Conservation (phyloP, 306 rosid species). For the Glycyrrhiza uralensis region DNA sequence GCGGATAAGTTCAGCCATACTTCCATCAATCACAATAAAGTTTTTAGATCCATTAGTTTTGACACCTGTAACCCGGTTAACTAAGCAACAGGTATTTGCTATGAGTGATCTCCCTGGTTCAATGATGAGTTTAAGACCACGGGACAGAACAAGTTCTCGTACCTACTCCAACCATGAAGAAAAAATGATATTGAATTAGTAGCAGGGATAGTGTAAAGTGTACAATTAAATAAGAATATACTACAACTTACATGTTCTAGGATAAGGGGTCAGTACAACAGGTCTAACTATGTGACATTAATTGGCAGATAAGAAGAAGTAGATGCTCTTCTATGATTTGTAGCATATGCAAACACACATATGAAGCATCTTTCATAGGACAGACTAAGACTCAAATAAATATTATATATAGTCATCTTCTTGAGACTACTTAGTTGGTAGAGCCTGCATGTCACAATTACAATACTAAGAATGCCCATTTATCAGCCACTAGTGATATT, state of each 20-base stretch:
- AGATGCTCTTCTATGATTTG: not conserved
- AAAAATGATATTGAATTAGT: not conserved
- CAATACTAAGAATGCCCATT: not conserved
- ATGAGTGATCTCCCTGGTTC: constrained; percentile 98
- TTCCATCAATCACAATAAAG: constrained; percentile 89
- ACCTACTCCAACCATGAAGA: constrained; percentile 50
- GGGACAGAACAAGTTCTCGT: constrained; percentile 73
- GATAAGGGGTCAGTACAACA: not conserved
- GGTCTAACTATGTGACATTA: not conserved
- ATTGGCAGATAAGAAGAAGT: not conserved
- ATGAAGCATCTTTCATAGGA: not conserved
- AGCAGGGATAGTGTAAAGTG: not conserved
- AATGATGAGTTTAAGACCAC: constrained; percentile 81
- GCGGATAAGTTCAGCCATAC: constrained; percentile 98
- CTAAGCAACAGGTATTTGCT: constrained; percentile 90
- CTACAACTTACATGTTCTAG: not conserved
- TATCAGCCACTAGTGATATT: not conserved
- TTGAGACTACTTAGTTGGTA: not conserved
- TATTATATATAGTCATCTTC: not conserved
- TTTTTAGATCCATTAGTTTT: constrained; percentile 94
- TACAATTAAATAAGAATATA: not conserved
- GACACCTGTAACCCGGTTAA: constrained; percentile 90
- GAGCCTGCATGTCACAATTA: not conserved
- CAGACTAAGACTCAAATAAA: not conserved
- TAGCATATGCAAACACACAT: not conserved